Base-by-base conservation (phyloP, 1,284 basidiomycete species). In the Cystobasidiaceae sp. region DNA sequence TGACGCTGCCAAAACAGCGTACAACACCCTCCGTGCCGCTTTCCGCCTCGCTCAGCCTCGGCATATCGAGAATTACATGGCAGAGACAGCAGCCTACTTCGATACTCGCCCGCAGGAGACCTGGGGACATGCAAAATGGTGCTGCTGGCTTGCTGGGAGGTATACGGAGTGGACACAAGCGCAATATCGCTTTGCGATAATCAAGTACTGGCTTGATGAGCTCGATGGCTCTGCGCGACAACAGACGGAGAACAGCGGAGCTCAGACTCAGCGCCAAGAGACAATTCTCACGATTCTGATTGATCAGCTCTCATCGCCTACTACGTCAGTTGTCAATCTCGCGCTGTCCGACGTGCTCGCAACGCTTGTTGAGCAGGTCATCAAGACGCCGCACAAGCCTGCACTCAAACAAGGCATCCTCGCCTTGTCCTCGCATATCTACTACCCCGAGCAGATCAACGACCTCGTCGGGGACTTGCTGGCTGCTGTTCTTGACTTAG, bases 391-490 rank as follows among this genome's bases (percentile, higher is more conserved):
- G 49, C 78, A 83, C n/a, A 91, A 96, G 71, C 71, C 80, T 3
- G 79, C 92, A 8, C 78, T 96, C 7, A 82, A 86, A 0, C 78
- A 83, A 1, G 78, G 94, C 41, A 87, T 94, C 7, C 82, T 86
- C 64, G 89, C 89, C 73, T 87, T 96, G 61, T 81, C 89, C 4
- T 85, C 87, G 6, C 91, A 96, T 75, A 85, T 94, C 61, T 94
- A 96, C 80, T 97, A 97, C 75, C 88, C 90, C 49, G 94, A 97
- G 75, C 94, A 98, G 79, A 90, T 94, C 68, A 90, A 91, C 74
- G 93, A 97, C 76, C 85, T 97, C 57, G 86, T 90, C 15, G 86
- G 86, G 68, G 93, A 96, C 76, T 80, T 94, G 28, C 84, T 90
- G 43, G 84, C 83, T 65, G 85, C 90, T 25, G 82, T 97, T n/a